Percentiles rank a stretch among this genome's conserved stretches.
Conservation (phyloP, 352 stramenopile genomes). For the Saprolegnia diclina region DNA sequence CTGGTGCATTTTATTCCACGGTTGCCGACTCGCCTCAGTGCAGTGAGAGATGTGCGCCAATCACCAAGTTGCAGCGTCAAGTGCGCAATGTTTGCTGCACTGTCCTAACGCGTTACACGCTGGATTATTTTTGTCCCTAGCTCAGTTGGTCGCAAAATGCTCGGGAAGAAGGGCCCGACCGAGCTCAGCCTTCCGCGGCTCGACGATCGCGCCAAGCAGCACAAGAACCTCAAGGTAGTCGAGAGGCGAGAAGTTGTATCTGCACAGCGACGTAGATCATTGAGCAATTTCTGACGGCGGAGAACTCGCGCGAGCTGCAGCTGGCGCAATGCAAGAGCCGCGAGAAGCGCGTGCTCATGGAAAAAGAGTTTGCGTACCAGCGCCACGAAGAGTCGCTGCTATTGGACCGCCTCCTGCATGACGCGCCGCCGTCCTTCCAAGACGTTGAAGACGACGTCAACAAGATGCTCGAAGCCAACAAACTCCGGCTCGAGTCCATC, state of each 20-base stretch:
- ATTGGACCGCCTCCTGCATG: slow-evolving; percentile 37
- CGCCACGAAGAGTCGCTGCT: slow-evolving; percentile 48
- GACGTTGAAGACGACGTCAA: slow-evolving; percentile 16
- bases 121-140: no score
- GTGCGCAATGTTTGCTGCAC: no score
- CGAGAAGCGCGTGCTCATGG: slow-evolving; percentile 41
- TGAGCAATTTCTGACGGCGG: slow-evolving; percentile 62
- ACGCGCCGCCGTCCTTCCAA: slow-evolving; percentile 29
- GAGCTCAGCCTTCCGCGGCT: neutral
- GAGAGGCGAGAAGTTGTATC: neutral
- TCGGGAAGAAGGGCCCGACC: neutral
- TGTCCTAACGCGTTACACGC: no score
- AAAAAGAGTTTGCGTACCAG: slow-evolving; percentile 54
- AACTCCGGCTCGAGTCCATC: neutral
- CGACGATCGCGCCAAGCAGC: neutral
- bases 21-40: no score
- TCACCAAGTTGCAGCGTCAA: no score
- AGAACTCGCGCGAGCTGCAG: slow-evolving; percentile 60
- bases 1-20: no score
- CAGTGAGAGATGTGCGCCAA: no score
- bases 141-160: no score
- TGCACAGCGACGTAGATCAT: slow-evolving; percentile 34
- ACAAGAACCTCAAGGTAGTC: neutral
- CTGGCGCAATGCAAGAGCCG: slow-evolving; percentile 46
- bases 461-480: neutral